A percentile compares a stretch with the other conserved stretches of the same genome.
phyloP scores from a whole-genome alignment of 2,329 filamentous ascomycete species.

The Sporothrix inflata region DNA sequence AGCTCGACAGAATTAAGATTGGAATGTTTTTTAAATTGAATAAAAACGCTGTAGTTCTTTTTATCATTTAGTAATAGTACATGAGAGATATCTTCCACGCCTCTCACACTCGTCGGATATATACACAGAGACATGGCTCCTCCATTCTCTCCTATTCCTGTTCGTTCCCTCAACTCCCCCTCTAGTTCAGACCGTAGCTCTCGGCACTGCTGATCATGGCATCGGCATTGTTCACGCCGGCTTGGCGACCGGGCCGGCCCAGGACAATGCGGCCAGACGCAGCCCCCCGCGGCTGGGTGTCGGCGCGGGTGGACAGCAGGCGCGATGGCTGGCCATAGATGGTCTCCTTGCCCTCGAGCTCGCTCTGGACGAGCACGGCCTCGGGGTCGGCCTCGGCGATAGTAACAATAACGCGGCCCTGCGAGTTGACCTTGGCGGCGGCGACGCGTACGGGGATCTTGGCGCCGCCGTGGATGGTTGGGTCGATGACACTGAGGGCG shows the following conservation, averaged over 20 bases:
- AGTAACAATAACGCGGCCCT: conserved; percentile 53
- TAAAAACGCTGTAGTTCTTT: conserved; percentile 18
- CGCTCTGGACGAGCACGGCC: conserved; percentile 51
- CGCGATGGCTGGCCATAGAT: conserved; percentile 41
- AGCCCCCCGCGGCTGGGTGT: conserved; percentile 22
- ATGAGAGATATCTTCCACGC: conserved; percentile 10
- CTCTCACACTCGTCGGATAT: conserved; percentile 13
- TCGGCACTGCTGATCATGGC: conserved; percentile 42
- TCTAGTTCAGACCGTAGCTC: conserved; percentile 45
- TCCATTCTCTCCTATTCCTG: background rate
- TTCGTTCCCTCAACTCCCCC: background rate
- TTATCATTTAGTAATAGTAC: conserved; percentile 24
- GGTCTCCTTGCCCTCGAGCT: conserved; percentile 45
- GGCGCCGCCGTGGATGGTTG: conserved; percentile 53
- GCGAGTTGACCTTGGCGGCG: conserved; percentile 52
- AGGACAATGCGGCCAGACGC: background rate
- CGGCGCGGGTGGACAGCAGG: conserved; percentile 36
- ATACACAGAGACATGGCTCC: conserved; percentile 20
- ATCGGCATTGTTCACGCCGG: conserved; percentile 1
- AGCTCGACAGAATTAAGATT: background rate
- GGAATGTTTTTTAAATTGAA: background rate
- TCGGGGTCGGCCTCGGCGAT: conserved; percentile 47
- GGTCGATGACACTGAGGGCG: conserved; percentile 50
- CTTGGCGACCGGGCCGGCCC: background rate
- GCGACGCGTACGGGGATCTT: conserved; percentile 57